These are phyloP conservation scores for Pseudonectria buxi DNA, from an alignment of 2,329 filamentous ascomycete species.

Conservation along the genomic window DNA sequence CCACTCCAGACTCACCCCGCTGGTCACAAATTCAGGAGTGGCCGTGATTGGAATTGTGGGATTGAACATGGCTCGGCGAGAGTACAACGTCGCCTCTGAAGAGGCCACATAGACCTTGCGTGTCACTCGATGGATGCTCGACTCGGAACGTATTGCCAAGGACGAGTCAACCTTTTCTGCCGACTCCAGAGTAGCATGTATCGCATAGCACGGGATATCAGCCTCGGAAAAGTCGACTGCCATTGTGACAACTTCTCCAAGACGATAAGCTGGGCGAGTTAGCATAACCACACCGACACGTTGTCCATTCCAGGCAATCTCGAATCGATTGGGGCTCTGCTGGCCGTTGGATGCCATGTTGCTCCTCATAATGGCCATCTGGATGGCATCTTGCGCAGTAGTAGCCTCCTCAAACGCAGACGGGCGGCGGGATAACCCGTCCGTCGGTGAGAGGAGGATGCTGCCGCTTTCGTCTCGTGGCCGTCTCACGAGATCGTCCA, in stretches of 20 bases:
- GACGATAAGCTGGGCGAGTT: conserved; percentile 76
- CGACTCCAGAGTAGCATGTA: conserved; percentile 80
- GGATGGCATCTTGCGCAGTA: conserved; percentile 77
- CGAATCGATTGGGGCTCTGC: conserved; percentile 85
- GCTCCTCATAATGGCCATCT: conserved; percentile 81
- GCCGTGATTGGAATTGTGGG: conserved; percentile 76
- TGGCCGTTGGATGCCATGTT: conserved; percentile 61
- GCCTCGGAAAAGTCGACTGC: conserved; percentile 76
- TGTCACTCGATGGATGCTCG: conserved; percentile 81
- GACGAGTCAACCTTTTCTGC: conserved; percentile 74
- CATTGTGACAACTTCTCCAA: conserved; percentile 81
- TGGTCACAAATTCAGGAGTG: conserved; percentile 89
- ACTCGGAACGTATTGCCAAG: conserved; percentile 75
- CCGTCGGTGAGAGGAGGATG: conserved; percentile 68
- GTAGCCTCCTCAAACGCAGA: conserved; percentile 50
- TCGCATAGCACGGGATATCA: conserved; percentile 75
- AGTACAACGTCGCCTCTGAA: conserved; percentile 77
- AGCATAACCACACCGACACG: conserved; percentile 88
- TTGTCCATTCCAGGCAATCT: conserved; percentile 86
- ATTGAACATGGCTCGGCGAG: conserved; percentile 70
- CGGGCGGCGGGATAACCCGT: conserved; percentile 47
- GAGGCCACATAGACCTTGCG: conserved; percentile 70
- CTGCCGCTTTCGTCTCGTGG: conserved; percentile 46
- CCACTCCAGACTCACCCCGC: conserved; percentile 82
- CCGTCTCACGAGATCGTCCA: conserved; percentile 64